phyloP scores from a whole-genome alignment of 805 yeast genomes.

The Cyberlindnera misumaiensis region DNA sequence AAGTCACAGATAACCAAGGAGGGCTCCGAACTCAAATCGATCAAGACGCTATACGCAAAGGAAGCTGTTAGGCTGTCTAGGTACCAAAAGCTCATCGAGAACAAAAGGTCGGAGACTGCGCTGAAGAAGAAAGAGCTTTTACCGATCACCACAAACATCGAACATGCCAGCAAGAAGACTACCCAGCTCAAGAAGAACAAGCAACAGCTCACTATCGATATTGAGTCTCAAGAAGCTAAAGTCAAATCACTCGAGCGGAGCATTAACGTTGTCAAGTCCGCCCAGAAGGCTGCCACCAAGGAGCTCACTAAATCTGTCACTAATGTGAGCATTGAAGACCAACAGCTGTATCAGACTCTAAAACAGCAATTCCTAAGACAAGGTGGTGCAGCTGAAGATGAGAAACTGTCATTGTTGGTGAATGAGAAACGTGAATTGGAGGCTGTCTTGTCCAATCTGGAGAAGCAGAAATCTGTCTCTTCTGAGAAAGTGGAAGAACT shows the following conservation, averaged over 20 bases:
- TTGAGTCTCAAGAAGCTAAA: slow-evolving; percentile 40
- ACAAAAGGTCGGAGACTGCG: slow-evolving; percentile 36
- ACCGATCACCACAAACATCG: slow-evolving; percentile 55
- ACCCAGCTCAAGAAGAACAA: slow-evolving; percentile 40
- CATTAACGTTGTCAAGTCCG: slow-evolving; percentile 36
- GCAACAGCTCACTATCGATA: slow-evolving; percentile 44
- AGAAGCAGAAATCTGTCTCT: slow-evolving; percentile 30
- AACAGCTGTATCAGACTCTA: slow-evolving; percentile 50
- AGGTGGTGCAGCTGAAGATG: slow-evolving; percentile 54
- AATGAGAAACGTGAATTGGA: slow-evolving; percentile 40
- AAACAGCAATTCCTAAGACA: slow-evolving; percentile 49
- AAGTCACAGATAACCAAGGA: slow-evolving; percentile 29
- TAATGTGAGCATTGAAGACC: slow-evolving; percentile 42
- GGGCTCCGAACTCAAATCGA: slow-evolving; percentile 30
- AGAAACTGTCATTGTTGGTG: slow-evolving; percentile 33
- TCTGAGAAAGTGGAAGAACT: slow-evolving; percentile 29
- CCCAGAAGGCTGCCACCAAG: slow-evolving; percentile 32
- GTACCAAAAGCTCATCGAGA: slow-evolving; percentile 30
- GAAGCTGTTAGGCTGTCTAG: slow-evolving; percentile 37
- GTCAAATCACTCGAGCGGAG: slow-evolving; percentile 40
- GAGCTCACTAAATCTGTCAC: slow-evolving; percentile 27
- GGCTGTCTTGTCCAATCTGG: slow-evolving; percentile 31
- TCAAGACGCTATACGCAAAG: slow-evolving; percentile 40
- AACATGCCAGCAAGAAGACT: slow-evolving; percentile 41
- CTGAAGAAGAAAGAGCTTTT: slow-evolving; percentile 40